phyloP scores from a whole-genome alignment of 768 basidiomycete genomes.

The Pholiota molesta region DNA sequence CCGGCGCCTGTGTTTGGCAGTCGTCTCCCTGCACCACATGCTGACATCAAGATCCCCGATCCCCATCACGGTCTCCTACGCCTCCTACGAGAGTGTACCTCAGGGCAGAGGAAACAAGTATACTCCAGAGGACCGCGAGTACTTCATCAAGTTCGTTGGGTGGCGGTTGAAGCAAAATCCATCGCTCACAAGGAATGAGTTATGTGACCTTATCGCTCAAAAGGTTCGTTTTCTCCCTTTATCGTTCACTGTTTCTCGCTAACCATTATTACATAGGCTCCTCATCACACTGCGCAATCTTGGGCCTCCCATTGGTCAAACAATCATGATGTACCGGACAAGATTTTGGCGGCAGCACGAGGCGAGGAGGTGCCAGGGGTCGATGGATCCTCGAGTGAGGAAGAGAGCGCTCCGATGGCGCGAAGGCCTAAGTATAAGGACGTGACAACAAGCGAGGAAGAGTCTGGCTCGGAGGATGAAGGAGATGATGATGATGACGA shows the following conservation, averaged over 20 bases:
- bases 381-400: slow-evolving; percentile 15
- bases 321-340: slow-evolving; percentile 67
- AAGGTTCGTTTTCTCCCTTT: slow-evolving; percentile 43
- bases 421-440: slow-evolving; percentile 37
- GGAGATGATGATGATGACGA: slow-evolving; percentile 24
- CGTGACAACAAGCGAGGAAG: slow-evolving; percentile 34
- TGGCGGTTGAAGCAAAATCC: slow-evolving; percentile 64
- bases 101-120: slow-evolving; percentile 59
- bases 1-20: slow-evolving; percentile 48
- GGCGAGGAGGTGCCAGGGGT: slow-evolving; percentile 23
- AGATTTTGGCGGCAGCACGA: slow-evolving; percentile 53
- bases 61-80: slow-evolving; percentile 73
- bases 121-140: slow-evolving; percentile 66
- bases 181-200: slow-evolving; percentile 50
- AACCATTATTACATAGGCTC: slow-evolving; percentile 45
- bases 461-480: slow-evolving; percentile 21
- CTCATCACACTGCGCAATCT: slow-evolving; percentile 63
- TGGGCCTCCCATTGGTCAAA: slow-evolving; percentile 73
- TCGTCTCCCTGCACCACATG: slow-evolving; percentile 62
- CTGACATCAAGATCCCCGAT: slow-evolving; percentile 58
- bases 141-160: slow-evolving; percentile 65
- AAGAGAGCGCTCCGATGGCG: not conserved
- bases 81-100: slow-evolving; percentile 57
- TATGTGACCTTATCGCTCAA: slow-evolving; percentile 56
- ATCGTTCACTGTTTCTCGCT: not conserved